phyloP scores from a whole-genome alignment of 1,139 yeast genomes.

The Suhomyces kunorum region DNA sequence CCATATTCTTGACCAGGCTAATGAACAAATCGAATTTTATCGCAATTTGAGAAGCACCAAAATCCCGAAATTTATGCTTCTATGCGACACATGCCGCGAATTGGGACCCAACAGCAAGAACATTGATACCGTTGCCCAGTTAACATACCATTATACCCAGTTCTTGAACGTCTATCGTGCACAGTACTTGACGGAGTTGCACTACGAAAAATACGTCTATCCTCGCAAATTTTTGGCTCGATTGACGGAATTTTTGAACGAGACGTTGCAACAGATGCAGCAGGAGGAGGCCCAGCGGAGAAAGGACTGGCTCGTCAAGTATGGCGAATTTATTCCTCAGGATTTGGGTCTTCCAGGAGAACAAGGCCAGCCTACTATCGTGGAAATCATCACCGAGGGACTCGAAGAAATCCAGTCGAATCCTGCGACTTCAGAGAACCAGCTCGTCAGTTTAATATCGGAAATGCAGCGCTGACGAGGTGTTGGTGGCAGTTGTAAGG shows the following conservation, averaged over 20 bases:
- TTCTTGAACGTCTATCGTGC: conserved; percentile 37
- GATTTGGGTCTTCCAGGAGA: conserved; percentile 47
- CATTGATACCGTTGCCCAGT: conserved; percentile 30
- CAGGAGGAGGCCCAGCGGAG: conserved; percentile 39
- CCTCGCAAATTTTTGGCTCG: conserved; percentile 39
- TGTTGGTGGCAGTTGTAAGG: not conserved
- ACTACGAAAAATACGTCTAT: conserved; percentile 42
- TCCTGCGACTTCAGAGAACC: conserved; percentile 22
- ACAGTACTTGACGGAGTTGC: conserved; percentile 42
- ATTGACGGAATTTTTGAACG: conserved; percentile 37
- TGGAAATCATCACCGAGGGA: conserved; percentile 48
- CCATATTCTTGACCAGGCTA: conserved; percentile 19
- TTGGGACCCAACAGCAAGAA: conserved; percentile 25
- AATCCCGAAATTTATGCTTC: conserved; percentile 29
- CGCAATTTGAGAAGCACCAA: conserved; percentile 27
- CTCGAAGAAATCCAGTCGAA: conserved; percentile 34
- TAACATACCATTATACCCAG: conserved; percentile 40
- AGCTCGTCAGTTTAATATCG: conserved; percentile 25
- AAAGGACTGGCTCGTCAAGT: conserved; percentile 38
- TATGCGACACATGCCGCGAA: conserved; percentile 23
- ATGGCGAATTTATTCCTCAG: conserved; percentile 46
- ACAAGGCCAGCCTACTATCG: conserved; percentile 37
- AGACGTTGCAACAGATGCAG: conserved; percentile 36
- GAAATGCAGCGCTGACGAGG: conserved; percentile 2
- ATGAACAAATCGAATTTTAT: conserved; percentile 22